Base-by-base conservation (phyloP, 2,329 filamentous ascomycete genomes). In the Colletotrichum coccodes region DNA sequence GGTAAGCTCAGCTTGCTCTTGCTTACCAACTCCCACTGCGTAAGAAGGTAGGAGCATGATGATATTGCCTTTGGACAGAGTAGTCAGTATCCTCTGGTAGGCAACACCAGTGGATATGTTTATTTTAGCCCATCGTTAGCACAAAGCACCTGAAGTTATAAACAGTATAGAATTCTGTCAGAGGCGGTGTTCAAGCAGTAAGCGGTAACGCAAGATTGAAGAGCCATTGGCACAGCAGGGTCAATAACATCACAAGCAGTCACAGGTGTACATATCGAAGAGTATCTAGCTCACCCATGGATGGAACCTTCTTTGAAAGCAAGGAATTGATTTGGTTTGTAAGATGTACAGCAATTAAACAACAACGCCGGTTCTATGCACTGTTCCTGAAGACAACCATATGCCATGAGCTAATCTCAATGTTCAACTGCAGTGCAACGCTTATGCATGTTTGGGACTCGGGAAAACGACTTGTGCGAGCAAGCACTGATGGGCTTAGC, bases 1-100 rank as follows among this genome's bases (percentile, higher is more conserved):
- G 30, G 72, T 71, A 18, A 72, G 71, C 49, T 72, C 71, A 7
- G 72, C 72, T n/a, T 74, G 72, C 68, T 72, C 72, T 3, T 74
- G 72, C 68, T 40, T 74, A 61, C 72, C 72, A 1, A 72, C 72
- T 7, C 66, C 72, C 6, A 72, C 72, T 30, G 63, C 69, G 7
- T 68, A 14, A 46, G 36, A 5, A 18, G 77, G 79, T 16, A 1
- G 18, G 2, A 16, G 11, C 6, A 16, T 6, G 11, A 8, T 30
- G 16, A n/a, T 47, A 9, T 8, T 9, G n/a, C 12, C 5, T 5
- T 16, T 18, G 0, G 7, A 38, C 12, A 16, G 36, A 0, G 14
- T 0, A 0, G 14, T 38, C 3, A 4, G 36, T 38, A 1, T 16
- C 18, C 3, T 6, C 7, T 18, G 1, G 11, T 12, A 38, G 2